phyloP scores from a whole-genome alignment of 2,329 filamentous ascomycete species.

The Scolecobasidium constrictum region DNA sequence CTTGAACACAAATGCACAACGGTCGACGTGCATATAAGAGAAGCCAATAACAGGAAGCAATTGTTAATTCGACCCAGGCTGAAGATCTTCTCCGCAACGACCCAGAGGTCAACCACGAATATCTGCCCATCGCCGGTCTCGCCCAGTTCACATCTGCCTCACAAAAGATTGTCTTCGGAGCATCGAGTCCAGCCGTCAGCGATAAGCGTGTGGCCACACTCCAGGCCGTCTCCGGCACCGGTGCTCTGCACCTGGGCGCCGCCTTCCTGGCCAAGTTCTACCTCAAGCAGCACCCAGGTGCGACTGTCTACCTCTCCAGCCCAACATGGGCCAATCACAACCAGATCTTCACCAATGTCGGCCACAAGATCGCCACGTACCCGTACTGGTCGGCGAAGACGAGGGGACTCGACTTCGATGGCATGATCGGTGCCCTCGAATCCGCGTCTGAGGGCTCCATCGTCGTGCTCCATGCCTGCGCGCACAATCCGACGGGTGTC shows the following conservation, averaged over 20 bases:
- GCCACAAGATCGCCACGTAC: constrained; percentile 67
- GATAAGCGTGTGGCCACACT: constrained; percentile 75
- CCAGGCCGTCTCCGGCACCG: constrained; percentile 95
- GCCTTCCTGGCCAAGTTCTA: constrained; percentile 94
- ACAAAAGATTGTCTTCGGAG: constrained; percentile 78
- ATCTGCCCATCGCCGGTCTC: constrained; percentile 89
- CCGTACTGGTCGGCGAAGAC: constrained; percentile 89
- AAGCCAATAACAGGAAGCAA: not conserved
- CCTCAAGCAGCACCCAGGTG: constrained; percentile 42
- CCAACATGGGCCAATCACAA: constrained; percentile 99
- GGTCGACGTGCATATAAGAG: constrained; percentile 45
- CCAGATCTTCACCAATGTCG: constrained; percentile 93
- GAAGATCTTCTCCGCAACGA: constrained; percentile 82
- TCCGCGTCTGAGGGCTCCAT: constrained; percentile 69
- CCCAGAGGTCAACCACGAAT: constrained; percentile 92
- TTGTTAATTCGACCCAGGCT: no score
- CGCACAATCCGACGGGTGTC: constrained; percentile 96
- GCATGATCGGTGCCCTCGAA: constrained; percentile 64
- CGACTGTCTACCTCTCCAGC: constrained; percentile 78
- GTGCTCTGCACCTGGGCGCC: constrained; percentile 84
- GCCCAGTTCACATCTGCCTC: constrained; percentile 78
- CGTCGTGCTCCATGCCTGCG: constrained; percentile 87
- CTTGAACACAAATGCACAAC: constrained; percentile 78
- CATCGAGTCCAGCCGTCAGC: constrained; percentile 65
- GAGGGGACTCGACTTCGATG: constrained; percentile 83